Percentiles rank a stretch among this genome's conserved stretches.
These are phyloP conservation scores for Globisporangium camurandrum DNA, from an alignment of 352 stramenopile genomes.

Conservation along the genomic window DNA sequence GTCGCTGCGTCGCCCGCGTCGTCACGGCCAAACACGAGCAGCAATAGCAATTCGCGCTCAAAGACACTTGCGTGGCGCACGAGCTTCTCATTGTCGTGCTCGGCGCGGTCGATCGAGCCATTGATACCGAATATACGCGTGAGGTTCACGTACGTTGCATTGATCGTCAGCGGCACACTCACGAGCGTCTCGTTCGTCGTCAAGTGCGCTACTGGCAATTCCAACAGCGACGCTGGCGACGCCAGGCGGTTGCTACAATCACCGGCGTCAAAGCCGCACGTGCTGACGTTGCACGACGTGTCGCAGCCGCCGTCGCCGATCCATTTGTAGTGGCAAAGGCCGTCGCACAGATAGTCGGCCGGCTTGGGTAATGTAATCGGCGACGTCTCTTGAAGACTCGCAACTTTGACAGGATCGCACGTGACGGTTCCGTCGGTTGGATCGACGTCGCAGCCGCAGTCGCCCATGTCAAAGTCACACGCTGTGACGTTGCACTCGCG, in stretches of 20 bases:
- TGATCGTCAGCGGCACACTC: conserved; percentile 49
- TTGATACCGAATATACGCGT: conserved; percentile 54
- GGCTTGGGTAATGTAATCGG: conserved; percentile 40
- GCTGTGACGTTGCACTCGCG: conserved; percentile 78
- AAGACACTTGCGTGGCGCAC: conserved; percentile 70
- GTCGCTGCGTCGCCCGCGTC: conserved; percentile 51
- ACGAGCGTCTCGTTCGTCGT: conserved; percentile 51
- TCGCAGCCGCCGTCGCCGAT: conserved; percentile 81
- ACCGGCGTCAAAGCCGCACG: conserved; percentile 79
- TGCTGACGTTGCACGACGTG: conserved; percentile 64
- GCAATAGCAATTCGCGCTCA: conserved; percentile 62
- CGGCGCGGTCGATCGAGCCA: conserved; percentile 37
- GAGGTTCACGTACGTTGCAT: conserved; percentile 65
- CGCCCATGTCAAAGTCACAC: conserved; percentile 91
- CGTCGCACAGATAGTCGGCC: conserved; percentile 54
- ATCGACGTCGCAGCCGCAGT: conserved; percentile 84
- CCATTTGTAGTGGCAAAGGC: conserved; percentile 69
- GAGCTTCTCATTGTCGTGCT: conserved; percentile 59
- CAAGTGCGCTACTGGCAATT: conserved; percentile 41
- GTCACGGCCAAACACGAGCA: conserved; percentile 75
- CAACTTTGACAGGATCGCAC: conserved; percentile 58
- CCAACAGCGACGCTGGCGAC: conserved; percentile 20
- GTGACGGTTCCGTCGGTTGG: conserved; percentile 26
- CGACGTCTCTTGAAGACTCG: conserved; percentile 40
- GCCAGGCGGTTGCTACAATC: conserved; percentile 70